Percentiles rank a stretch among this genome's conserved stretches.
Evolutionary conservation across 768 basidiomycete species (phyloP).

Genomic region (Roridomyces roridus): DNA sequence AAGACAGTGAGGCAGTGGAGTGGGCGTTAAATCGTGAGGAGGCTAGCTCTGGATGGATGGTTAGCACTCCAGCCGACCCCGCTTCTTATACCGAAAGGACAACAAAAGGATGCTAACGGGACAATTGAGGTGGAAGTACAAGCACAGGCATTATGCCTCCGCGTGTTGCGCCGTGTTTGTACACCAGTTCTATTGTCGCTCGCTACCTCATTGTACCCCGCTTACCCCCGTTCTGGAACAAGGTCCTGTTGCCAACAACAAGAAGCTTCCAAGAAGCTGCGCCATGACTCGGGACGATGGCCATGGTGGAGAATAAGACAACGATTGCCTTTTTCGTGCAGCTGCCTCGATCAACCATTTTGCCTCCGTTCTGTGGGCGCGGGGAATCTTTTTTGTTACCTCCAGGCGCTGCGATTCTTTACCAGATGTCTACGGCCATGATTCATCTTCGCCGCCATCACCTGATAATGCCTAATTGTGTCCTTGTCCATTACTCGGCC

Average conservation of each 20-base stretch:
- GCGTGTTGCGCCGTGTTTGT: constrained; percentile 5
- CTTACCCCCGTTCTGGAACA: constrained; percentile 6
- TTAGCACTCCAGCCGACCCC: not conserved
- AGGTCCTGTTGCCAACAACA: not conserved
- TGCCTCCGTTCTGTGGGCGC: too few species aligned
- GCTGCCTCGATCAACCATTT: too few species aligned
- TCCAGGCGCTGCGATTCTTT: too few species aligned
- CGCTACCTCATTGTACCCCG: constrained; percentile 2
- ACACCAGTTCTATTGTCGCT: constrained; percentile 1
- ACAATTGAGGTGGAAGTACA: not conserved
- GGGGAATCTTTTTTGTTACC: too few species aligned
- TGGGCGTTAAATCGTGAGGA: constrained; percentile 23
- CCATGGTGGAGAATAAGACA: not conserved
- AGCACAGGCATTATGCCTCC: not conserved
- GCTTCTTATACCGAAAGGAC: constrained; percentile 15
- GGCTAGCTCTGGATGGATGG: constrained; percentile 27
- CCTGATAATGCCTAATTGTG: too few species aligned
- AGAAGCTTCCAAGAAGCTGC: not conserved
- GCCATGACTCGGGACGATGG: not conserved
- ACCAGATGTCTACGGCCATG: too few species aligned
- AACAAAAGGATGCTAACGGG: constrained; percentile 1
- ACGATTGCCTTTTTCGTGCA: too few species aligned
- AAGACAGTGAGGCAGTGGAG: not conserved
- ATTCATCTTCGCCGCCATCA: too few species aligned
- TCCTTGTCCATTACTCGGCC: too few species aligned